A percentile compares a stretch with the other conserved stretches of the same genome.
Conservation (phyloP, 257 asterid genomes). For the Nicotiana otophora region DNA sequence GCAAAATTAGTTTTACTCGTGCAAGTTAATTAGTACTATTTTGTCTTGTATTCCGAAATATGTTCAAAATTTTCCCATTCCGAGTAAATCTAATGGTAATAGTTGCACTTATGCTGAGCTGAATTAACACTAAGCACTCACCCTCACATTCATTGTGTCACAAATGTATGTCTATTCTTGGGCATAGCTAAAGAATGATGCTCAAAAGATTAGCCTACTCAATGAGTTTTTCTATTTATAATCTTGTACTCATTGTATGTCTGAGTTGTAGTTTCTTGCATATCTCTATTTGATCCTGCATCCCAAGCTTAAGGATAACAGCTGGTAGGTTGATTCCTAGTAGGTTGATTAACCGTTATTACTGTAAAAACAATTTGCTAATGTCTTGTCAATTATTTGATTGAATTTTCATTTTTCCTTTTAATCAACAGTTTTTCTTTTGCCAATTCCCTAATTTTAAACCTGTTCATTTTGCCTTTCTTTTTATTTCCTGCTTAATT, state of each 20-base stretch:
- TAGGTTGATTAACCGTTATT: background rate
- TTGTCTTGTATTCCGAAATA: background rate
- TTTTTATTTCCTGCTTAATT: background rate
- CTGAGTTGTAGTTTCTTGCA: background rate
- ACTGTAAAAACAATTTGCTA: background rate
- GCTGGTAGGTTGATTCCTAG: background rate
- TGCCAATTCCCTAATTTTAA: background rate
- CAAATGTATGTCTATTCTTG: background rate
- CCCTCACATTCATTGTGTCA: background rate
- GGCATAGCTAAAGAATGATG: background rate
- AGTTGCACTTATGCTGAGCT: background rate
- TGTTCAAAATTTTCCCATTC: background rate
- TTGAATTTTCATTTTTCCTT: background rate
- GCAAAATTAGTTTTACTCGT: background rate
- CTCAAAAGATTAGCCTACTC: background rate
- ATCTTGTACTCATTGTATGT: background rate
- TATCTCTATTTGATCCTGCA: background rate
- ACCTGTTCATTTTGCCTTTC: background rate
- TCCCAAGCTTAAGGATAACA: background rate
- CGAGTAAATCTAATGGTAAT: background rate
- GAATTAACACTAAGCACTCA: background rate
- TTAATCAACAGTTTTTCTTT: background rate
- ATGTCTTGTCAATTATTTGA: background rate
- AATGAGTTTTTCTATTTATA: background rate
- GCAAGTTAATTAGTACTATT: background rate